These are phyloP conservation scores for Phoma sp. DNA, from an alignment of 2,329 filamentous ascomycete species.

Conservation along the genomic window DNA sequence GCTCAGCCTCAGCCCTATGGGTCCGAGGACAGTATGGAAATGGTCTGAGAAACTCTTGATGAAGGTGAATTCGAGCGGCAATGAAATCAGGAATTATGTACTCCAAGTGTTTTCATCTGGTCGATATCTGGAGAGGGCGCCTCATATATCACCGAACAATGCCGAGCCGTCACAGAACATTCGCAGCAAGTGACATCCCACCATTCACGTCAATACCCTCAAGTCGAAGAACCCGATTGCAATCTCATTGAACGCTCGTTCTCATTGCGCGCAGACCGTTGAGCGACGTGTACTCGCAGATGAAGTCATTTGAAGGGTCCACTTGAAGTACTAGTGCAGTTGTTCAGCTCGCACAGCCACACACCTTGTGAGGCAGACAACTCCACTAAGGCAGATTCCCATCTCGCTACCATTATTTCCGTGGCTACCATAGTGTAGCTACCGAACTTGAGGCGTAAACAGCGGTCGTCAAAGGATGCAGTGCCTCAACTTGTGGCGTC, in stretches of 20 bases:
- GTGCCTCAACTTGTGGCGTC: slow-evolving; percentile 8
- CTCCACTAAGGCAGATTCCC: slow-evolving; percentile 31
- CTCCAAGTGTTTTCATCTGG: not conserved
- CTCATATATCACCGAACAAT: slow-evolving; percentile 2
- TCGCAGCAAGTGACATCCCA: not conserved
- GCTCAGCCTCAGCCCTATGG: slow-evolving; percentile 19
- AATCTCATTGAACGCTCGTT: slow-evolving; percentile 8
- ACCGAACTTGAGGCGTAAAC: not conserved
- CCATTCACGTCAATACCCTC: not conserved
- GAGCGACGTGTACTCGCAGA: slow-evolving; percentile 11
- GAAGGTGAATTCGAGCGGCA: slow-evolving; percentile 2
- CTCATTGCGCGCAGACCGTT: slow-evolving; percentile 18
- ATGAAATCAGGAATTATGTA: not conserved
- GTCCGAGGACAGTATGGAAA: not conserved
- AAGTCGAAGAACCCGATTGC: not conserved
- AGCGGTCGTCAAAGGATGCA: not conserved
- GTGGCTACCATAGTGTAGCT: slow-evolving; percentile 12
- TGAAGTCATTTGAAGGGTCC: slow-evolving; percentile 15
- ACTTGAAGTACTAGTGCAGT: not conserved
- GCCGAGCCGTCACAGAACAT: slow-evolving; percentile 1
- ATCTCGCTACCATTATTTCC: slow-evolving; percentile 9
- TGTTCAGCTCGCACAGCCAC: slow-evolving; percentile 31
- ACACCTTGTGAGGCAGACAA: slow-evolving; percentile 31
- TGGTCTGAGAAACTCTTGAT: not conserved
- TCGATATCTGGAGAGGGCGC: not conserved